phyloP scores from a whole-genome alignment of 2,329 filamentous ascomycete genomes.

The Penicillium glabrum region DNA sequence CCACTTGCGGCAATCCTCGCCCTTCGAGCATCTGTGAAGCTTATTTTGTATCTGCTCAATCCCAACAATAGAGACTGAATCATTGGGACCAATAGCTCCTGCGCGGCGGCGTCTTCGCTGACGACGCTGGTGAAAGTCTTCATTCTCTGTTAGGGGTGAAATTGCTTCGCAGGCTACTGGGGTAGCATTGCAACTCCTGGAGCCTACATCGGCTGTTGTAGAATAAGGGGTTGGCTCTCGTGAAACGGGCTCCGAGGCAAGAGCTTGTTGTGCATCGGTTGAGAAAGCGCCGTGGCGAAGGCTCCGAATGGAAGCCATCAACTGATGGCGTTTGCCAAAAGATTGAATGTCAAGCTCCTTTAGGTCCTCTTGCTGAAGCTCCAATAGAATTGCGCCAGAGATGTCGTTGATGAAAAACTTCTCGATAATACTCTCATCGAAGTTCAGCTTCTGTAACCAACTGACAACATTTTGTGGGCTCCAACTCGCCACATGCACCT shows the following conservation, averaged over 20 bases:
- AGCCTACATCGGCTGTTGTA: not conserved
- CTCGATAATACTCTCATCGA: constrained; percentile 59
- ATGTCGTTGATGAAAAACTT: constrained; percentile 93
- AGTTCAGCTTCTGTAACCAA: not conserved
- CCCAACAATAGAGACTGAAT: constrained; percentile 87
- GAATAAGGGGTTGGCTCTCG: not conserved
- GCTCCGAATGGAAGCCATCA: constrained; percentile 60
- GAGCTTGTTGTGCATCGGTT: not conserved
- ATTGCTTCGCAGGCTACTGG: not conserved
- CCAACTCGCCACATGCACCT: not conserved
- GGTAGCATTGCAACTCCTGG: not conserved
- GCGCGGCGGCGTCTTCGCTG: constrained; percentile 12
- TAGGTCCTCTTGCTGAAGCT: constrained; percentile 74
- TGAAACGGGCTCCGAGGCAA: not conserved
- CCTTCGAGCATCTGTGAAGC: constrained; percentile 80
- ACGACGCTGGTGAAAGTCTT: not conserved
- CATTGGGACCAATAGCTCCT: constrained; percentile 57
- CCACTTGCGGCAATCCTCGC: constrained; percentile 81
- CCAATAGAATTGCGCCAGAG: constrained; percentile 79
- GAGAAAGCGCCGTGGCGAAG: constrained; percentile 40
- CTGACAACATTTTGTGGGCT: not conserved
- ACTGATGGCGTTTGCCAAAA: constrained; percentile 61
- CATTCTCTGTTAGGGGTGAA: not conserved
- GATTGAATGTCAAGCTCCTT: constrained; percentile 64
- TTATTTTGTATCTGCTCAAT: constrained; percentile 95